Conservation (phyloP, 2,329 filamentous ascomycete genomes). For the Alternaria triticina region DNA sequence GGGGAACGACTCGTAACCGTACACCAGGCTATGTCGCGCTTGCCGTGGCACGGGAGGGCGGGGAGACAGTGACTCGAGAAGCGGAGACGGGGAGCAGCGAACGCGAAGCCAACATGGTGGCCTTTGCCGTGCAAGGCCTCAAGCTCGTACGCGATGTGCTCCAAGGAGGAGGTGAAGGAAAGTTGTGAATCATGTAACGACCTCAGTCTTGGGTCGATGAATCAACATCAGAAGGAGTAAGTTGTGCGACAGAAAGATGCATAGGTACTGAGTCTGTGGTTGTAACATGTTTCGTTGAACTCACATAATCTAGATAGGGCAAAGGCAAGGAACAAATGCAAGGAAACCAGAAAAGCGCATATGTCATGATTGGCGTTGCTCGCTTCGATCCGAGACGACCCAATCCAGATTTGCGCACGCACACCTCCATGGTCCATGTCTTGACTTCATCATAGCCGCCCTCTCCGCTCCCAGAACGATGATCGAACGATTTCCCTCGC, state of each 20-base stretch:
- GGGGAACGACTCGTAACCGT: constrained; percentile 61
- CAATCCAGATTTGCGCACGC: not conserved
- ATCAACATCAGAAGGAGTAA: not conserved
- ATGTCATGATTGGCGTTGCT: not conserved
- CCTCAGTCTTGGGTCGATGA: not conserved
- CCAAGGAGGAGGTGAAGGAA: constrained; percentile 47
- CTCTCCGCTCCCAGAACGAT: not conserved
- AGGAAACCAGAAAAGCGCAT: not conserved
- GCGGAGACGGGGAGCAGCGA: constrained; percentile 62
- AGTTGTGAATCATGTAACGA: constrained; percentile 35
- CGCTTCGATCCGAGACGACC: not conserved
- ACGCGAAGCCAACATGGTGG: constrained; percentile 67
- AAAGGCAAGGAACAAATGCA: not conserved
- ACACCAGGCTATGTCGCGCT: constrained; percentile 69
- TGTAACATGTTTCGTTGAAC: not conserved
- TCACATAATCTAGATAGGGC: not conserved
- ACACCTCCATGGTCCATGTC: not conserved
- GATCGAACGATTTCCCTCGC: not conserved
- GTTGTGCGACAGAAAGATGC: not conserved
- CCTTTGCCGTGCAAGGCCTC: constrained; percentile 65
- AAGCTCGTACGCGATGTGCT: constrained; percentile 64
- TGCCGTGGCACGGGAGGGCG: constrained; percentile 63
- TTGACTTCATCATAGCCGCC: not conserved
- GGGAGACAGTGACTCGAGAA: constrained; percentile 61
- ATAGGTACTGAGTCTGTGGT: not conserved